Evolutionary conservation across 164 flowering plant genomes (phyloP).

Genomic region (Kingdonia uniflora): DNA sequence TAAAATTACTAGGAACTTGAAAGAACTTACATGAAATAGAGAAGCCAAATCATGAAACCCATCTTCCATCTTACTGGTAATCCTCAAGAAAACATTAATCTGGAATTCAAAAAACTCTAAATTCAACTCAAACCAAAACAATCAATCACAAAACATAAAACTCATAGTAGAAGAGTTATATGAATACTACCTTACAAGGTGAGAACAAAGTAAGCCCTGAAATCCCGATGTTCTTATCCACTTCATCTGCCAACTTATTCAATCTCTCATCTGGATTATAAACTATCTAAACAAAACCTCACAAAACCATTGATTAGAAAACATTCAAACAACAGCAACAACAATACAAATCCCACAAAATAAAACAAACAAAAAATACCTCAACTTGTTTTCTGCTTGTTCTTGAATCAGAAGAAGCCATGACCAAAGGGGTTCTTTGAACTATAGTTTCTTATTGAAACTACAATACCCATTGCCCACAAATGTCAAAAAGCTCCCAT

Average conservation of each 20-base stretch:
- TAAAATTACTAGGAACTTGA: neutral
- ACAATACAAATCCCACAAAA: neutral
- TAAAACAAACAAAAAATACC: conserved; percentile 22
- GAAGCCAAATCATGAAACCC: conserved; percentile 99
- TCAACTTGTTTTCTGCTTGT: conserved; percentile 42
- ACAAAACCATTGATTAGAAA: neutral
- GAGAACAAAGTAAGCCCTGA: conserved; percentile 83
- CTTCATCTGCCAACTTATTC: conserved; percentile 70
- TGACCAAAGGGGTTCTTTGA: conserved; percentile 26
- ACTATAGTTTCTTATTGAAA: conserved; percentile 11
- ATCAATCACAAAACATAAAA: neutral
- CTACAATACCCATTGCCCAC: conserved; percentile 21
- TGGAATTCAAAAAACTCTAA: conserved; percentile 18
- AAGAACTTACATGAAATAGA: conserved; percentile 75
- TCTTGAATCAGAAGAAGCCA: conserved; percentile 30
- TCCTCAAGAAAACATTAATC: conserved; percentile 91
- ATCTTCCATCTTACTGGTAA: conserved; percentile 78
- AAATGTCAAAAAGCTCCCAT: conserved; percentile 10
- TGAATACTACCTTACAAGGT: conserved; percentile 94
- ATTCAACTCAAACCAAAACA: neutral
- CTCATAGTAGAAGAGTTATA: neutral
- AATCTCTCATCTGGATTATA: conserved; percentile 68
- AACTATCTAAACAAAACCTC: conserved; percentile 39
- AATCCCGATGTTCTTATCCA: conserved; percentile 60
- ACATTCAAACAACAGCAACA: neutral